These are phyloP conservation scores for Eucalyptus marginata DNA, from an alignment of 345 rosid species.

Conservation along the genomic window DNA sequence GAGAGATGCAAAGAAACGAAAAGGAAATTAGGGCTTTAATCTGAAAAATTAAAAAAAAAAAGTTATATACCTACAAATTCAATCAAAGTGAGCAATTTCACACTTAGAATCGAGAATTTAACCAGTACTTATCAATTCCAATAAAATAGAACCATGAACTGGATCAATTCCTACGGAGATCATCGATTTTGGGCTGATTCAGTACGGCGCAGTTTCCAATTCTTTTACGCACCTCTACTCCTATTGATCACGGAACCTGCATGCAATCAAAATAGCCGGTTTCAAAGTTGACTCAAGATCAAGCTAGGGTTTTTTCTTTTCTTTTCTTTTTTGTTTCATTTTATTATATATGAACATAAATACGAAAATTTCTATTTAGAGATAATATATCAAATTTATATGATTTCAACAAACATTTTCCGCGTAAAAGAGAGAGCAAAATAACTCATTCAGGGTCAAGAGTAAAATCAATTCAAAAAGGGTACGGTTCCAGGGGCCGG, in stretches of 20 bases:
- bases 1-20: too few relatives aligned
- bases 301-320: accelerated
- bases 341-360: not conserved
- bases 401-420: not conserved
- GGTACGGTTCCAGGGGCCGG: too few relatives aligned
- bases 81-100: accelerated
- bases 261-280: accelerated
- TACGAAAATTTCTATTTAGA: accelerated
- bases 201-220: accelerated
- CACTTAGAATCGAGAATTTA: too few relatives aligned
- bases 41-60: accelerated
- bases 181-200: accelerated
- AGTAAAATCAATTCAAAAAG: not conserved
- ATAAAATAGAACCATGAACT: too few relatives aligned
- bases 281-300: not conserved
- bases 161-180: accelerated
- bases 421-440: not conserved
- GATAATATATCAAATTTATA: not conserved
- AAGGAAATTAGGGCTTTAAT: too few relatives aligned
- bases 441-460: not conserved
- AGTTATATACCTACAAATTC: not conserved
- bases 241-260: accelerated
- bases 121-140: too few relatives aligned
- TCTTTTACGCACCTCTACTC: accelerated
- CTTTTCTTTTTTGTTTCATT: accelerated